A percentile compares a stretch with the other conserved stretches of the same genome.
These are phyloP conservation scores for Moringa oleifera DNA, from an alignment of 345 rosid genomes.

Conservation along the genomic window DNA sequence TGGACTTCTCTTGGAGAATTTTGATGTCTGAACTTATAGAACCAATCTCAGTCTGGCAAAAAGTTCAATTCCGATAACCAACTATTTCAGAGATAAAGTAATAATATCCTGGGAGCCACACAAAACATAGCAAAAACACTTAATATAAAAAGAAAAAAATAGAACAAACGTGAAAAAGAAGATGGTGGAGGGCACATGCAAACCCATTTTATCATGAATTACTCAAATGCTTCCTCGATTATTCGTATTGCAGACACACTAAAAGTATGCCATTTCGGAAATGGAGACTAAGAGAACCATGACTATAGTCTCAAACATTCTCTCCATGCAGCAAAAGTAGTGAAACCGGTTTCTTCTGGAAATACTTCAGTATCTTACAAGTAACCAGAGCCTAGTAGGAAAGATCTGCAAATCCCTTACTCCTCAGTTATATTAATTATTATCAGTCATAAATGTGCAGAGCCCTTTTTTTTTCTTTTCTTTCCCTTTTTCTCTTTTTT, in stretches of 20 bases:
- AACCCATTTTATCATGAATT: neutral
- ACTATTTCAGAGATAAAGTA: neutral
- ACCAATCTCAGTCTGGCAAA: constrained; percentile 80
- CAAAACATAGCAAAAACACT: neutral
- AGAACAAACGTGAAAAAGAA: neutral
- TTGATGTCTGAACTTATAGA: constrained; percentile 97
- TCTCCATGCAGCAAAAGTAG: neutral
- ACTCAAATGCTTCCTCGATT: too few relatives aligned
- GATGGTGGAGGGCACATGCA: neutral
- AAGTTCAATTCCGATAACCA: neutral
- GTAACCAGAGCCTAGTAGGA: neutral
- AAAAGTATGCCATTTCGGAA: neutral
- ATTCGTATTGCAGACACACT: neutral
- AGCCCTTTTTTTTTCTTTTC: too few relatives aligned
- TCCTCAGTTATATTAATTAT: too few relatives aligned
- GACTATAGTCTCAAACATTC: neutral
- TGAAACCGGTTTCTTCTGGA: too few relatives aligned
- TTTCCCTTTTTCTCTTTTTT: too few relatives aligned
- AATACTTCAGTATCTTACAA: neutral
- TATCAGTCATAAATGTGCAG: too few relatives aligned
- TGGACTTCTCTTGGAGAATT: constrained; percentile 94
- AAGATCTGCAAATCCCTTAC: neutral
- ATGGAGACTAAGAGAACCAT: neutral
- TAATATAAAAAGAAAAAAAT: constrained; percentile 2
- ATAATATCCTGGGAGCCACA: neutral